Evolutionary conservation across 129 eudicot species (phyloP).

Genomic region (Artemisia annua): DNA sequence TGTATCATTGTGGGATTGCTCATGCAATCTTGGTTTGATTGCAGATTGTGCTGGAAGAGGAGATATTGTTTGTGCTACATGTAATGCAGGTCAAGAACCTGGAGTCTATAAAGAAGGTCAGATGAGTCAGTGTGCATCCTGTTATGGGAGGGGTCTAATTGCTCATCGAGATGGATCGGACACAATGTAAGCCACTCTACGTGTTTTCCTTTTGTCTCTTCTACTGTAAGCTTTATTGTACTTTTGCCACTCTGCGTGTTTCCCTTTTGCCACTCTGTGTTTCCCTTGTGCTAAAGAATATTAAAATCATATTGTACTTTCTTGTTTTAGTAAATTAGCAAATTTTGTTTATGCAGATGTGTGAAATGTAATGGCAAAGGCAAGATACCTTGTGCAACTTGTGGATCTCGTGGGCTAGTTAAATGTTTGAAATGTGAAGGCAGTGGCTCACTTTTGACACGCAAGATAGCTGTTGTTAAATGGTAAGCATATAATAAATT

Average conservation of each 20-base stretch:
- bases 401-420: constrained; percentile 80
- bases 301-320: background rate
- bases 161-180: constrained; percentile 98
- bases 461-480: constrained; percentile 68
- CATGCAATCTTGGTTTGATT: constrained; percentile 14
- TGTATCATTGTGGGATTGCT: constrained; percentile 4
- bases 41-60: constrained; percentile 87
- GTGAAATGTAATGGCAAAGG: constrained; percentile 86
- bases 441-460: constrained; percentile 68
- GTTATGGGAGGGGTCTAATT: constrained; percentile 93
- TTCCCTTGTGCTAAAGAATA: no score
- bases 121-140: constrained; percentile 71
- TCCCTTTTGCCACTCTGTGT: no score
- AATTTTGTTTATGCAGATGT: constrained; percentile 54
- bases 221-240: background rate
- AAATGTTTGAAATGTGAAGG: constrained; percentile 73
- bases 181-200: constrained; percentile 60
- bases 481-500: constrained; percentile 40
- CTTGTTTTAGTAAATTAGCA: background rate
- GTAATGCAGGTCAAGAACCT: constrained; percentile 74
- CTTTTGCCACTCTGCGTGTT: no score
- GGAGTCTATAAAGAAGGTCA: constrained; percentile 70
- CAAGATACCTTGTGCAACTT: constrained; percentile 77
- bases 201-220: background rate
- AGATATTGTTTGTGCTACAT: constrained; percentile 57